Conservation (phyloP, 306 rosid species). For the Lathyrus aphaca region DNA sequence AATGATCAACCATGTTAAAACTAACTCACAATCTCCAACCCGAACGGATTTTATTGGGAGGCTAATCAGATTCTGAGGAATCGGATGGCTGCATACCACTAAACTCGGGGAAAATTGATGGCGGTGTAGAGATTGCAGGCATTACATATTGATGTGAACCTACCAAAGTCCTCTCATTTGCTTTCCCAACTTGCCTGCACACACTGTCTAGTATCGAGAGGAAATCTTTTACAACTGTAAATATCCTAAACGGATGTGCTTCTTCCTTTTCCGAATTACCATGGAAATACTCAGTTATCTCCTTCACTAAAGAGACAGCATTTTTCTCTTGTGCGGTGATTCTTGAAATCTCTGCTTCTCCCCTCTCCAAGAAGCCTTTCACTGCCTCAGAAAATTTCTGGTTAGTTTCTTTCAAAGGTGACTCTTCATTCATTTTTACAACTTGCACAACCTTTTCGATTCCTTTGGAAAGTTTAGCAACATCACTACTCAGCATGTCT, state of each 20-base stretch:
- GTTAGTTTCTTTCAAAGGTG: constrained; percentile 54
- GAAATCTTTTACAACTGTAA: constrained; percentile 80
- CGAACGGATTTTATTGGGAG: neutral
- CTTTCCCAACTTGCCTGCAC: constrained; percentile 85
- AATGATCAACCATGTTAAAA: constrained; percentile 16
- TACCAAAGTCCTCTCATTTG: constrained; percentile 71
- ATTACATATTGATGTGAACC: constrained; percentile 58
- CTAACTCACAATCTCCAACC: constrained; percentile 2
- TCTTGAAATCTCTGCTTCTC: constrained; percentile 62
- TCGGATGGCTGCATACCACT: constrained; percentile 51
- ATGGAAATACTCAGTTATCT: constrained; percentile 81
- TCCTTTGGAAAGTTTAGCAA: constrained; percentile 73
- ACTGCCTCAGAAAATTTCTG: constrained; percentile 63
- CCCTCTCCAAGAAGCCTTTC: constrained; percentile 67
- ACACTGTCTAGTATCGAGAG: constrained; percentile 72
- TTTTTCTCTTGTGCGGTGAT: constrained; percentile 62
- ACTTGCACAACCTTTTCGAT: constrained; percentile 58
- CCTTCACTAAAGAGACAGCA: constrained; percentile 67
- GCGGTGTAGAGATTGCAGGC: constrained; percentile 44
- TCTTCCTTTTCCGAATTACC: constrained; percentile 89
- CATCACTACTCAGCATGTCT: constrained; percentile 64
- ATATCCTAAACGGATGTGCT: constrained; percentile 82
- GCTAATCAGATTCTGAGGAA: constrained; percentile 52
- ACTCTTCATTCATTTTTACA: constrained; percentile 59
- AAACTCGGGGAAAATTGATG: constrained; percentile 53